Percentiles rank a stretch among this genome's conserved stretches.
phyloP scores from a whole-genome alignment of 257 asterid species.

The Primulina tabacum region DNA sequence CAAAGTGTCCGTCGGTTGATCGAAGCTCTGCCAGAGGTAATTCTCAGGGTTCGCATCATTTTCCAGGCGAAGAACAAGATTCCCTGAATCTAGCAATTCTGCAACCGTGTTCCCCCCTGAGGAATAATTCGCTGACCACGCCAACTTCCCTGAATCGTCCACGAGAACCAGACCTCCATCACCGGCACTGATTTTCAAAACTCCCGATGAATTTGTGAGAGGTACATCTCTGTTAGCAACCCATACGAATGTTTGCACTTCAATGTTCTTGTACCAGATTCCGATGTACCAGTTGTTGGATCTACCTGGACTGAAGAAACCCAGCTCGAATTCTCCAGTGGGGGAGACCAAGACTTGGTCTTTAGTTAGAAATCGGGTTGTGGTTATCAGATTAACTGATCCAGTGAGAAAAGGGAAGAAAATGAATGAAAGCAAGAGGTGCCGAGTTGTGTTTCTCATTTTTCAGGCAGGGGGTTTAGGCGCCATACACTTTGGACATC shows the following conservation, averaged over 20 bases:
- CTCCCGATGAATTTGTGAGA: conserved; percentile 46
- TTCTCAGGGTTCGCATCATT: conserved; percentile 14
- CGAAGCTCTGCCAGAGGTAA: conserved; percentile 51
- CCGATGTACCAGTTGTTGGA: conserved; percentile 51
- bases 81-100: conserved; percentile 41
- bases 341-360: conserved; percentile 45
- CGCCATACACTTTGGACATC: too few relatives aligned
- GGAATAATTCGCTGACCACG: conserved; percentile 59
- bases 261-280: conserved; percentile 57
- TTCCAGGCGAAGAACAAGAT: conserved; percentile 36
- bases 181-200: conserved; percentile 39
- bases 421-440: conserved; percentile 23
- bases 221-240: conserved; percentile 80
- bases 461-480: neutral
- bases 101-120: conserved; percentile 28
- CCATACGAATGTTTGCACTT: conserved; percentile 57
- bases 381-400: conserved; percentile 41
- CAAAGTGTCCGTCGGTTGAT: conserved; percentile 56
- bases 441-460: conserved; percentile 26
- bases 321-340: conserved; percentile 54
- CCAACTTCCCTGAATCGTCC: conserved; percentile 34
- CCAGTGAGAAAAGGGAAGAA: conserved; percentile 25
- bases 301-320: conserved; percentile 48
- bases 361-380: conserved; percentile 31
- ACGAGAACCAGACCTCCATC: conserved; percentile 45